A percentile compares a stretch with the other conserved stretches of the same genome.
phyloP scores from a whole-genome alignment of 495 filamentous ascomycete genomes.

The Neurospora terricola region DNA sequence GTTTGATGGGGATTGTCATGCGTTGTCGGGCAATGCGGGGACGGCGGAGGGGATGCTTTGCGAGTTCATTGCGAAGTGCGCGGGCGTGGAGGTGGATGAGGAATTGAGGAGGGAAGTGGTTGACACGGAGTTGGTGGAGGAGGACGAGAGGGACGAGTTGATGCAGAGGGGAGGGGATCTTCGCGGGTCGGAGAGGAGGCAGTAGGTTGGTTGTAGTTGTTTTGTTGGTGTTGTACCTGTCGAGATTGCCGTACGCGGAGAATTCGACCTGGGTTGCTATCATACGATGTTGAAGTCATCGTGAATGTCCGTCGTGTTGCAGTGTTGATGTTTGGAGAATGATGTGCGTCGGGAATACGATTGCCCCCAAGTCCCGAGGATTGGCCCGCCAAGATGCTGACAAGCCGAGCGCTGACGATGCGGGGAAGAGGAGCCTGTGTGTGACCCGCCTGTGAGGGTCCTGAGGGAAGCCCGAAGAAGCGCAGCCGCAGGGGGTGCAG shows the following conservation, averaged over 20 bases:
- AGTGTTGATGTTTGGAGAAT: background rate
- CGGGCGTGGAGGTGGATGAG: constrained; percentile 11
- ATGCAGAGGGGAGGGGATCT: constrained; percentile 26
- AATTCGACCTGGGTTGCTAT: background rate
- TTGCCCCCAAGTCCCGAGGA: constrained; percentile 3
- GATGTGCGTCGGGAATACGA: constrained; percentile 2
- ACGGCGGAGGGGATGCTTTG: constrained; percentile 28
- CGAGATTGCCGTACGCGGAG: background rate
- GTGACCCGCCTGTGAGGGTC: background rate
- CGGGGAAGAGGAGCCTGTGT: constrained; percentile 4
- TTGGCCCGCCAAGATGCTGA: background rate
- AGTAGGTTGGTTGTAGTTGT: constrained; percentile 16
- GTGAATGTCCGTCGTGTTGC: background rate
- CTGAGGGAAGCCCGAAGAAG: background rate
- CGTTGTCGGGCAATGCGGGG: constrained; percentile 23
- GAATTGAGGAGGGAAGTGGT: constrained; percentile 10
- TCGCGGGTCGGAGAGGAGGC: constrained; percentile 21
- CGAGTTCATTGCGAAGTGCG: constrained; percentile 23
- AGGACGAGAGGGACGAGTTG: constrained; percentile 18
- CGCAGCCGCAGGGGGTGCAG: background rate
- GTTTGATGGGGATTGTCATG: constrained; percentile 35
- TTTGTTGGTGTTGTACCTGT: background rate
- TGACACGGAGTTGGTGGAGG: constrained; percentile 20
- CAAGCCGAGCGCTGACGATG: background rate
- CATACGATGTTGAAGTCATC: background rate